A percentile compares a stretch with the other conserved stretches of the same genome.
These are phyloP conservation scores for Xylaria arbuscula DNA, from an alignment of 2,329 filamentous ascomycete genomes.

Conservation along the genomic window DNA sequence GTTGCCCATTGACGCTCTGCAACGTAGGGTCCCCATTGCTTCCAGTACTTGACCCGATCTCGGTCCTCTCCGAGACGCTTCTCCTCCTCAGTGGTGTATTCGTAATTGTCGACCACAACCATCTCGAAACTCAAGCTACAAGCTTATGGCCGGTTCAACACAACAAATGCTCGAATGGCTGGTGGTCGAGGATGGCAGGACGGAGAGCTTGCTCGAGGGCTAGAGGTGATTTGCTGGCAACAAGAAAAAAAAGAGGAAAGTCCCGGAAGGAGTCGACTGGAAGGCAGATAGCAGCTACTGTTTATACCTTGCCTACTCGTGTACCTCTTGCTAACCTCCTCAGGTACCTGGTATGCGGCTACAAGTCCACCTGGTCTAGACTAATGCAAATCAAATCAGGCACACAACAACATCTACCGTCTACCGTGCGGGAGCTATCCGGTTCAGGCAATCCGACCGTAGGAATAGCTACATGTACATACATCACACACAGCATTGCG, in stretches of 20 bases:
- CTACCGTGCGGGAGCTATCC: slow-evolving; percentile 41
- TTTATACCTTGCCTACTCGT: too few relatives aligned
- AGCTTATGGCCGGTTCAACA: not conserved
- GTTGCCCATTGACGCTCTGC: slow-evolving; percentile 96
- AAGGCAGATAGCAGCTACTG: not conserved
- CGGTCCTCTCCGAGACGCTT: slow-evolving; percentile 87
- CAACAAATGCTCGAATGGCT: not conserved
- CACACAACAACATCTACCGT: slow-evolving; percentile 40
- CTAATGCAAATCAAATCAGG: slow-evolving; percentile 44
- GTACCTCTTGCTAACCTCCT: too few relatives aligned
- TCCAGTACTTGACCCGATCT: slow-evolving; percentile 91
- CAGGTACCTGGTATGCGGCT: slow-evolving; percentile 4
- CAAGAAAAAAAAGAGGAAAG: not conserved
- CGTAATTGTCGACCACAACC: slow-evolving; percentile 90
- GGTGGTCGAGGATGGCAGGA: slow-evolving; percentile 3
- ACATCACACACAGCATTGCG: not conserved
- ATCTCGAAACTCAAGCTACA: slow-evolving; percentile 60
- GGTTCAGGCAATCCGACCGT: slow-evolving; percentile 43
- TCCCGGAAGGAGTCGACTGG: not conserved
- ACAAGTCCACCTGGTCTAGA: slow-evolving; percentile 6
- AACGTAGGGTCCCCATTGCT: slow-evolving; percentile 96
- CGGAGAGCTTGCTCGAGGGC: slow-evolving; percentile 13
- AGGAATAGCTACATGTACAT: slow-evolving; percentile 3
- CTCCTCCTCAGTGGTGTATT: slow-evolving; percentile 91
- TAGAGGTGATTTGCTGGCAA: slow-evolving; percentile 9